phyloP scores from a whole-genome alignment of 768 basidiomycete species.

The Amanita muscaria region DNA sequence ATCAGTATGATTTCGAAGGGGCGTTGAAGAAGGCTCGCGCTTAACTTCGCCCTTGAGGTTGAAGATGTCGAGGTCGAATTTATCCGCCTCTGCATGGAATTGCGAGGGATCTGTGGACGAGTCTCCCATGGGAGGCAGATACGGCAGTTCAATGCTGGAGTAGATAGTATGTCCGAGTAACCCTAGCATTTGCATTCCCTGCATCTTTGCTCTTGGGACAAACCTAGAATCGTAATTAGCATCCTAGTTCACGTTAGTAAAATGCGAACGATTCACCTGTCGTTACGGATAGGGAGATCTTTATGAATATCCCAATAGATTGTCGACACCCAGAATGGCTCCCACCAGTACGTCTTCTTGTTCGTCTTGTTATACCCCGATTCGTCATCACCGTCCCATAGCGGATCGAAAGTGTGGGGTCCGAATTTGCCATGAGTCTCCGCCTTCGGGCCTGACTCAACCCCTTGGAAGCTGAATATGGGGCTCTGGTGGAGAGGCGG shows the following conservation, averaged over 20 bases:
- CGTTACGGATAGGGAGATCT: slow-evolving; percentile 72
- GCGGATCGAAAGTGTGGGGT: slow-evolving; percentile 49
- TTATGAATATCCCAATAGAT: slow-evolving; percentile 85
- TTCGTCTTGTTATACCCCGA: slow-evolving; percentile 23
- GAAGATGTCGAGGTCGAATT: slow-evolving; percentile 69
- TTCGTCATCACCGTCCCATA: slow-evolving; percentile 66
- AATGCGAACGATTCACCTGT: slow-evolving; percentile 41
- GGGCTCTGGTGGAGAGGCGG: slow-evolving; percentile 90
- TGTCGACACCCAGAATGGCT: slow-evolving; percentile 78
- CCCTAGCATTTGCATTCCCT: slow-evolving; percentile 92
- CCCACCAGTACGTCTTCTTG: slow-evolving; percentile 75
- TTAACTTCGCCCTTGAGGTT: slow-evolving; percentile 32
- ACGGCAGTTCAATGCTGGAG: slow-evolving; percentile 82
- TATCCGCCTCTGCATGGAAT: slow-evolving; percentile 53
- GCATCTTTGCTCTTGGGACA: slow-evolving; percentile 92
- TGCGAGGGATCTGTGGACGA: slow-evolving; percentile 26
- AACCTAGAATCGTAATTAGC: slow-evolving; percentile 44
- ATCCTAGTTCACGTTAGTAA: background rate
- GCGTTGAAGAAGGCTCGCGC: slow-evolving; percentile 23
- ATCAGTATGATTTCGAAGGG: slow-evolving; percentile 29
- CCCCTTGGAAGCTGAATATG: slow-evolving; percentile 79
- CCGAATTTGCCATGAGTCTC: slow-evolving; percentile 42
- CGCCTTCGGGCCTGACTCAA: slow-evolving; percentile 40
- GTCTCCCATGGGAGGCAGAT: slow-evolving; percentile 37
- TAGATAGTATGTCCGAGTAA: slow-evolving; percentile 86